phyloP scores from a whole-genome alignment of 1,139 yeast genomes.

The Taphrina pruni region DNA sequence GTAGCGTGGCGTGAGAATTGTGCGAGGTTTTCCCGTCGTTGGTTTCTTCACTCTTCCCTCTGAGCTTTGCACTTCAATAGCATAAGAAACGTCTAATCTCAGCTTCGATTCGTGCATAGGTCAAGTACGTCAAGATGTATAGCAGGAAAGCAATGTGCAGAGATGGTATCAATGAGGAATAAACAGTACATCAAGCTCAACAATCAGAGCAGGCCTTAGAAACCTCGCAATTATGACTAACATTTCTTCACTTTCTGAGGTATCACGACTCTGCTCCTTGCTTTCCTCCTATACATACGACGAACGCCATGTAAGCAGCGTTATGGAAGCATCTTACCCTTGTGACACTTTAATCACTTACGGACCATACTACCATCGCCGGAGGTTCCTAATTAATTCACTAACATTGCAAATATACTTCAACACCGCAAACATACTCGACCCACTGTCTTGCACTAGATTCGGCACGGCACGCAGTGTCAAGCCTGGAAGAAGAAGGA shows the following conservation, averaged over 20 bases:
- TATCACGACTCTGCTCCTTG: conserved; percentile 5
- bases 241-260: conserved; percentile 37
- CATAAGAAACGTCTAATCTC: neutral
- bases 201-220: conserved; percentile 37
- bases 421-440: no score
- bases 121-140: neutral
- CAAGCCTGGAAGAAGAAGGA: conserved; percentile 6
- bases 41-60: no score
- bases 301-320: neutral
- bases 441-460: no score
- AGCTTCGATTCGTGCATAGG: neutral
- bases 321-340: neutral
- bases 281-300: conserved; percentile 6
- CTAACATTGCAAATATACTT: no score
- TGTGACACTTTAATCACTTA: neutral
- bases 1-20: conserved; percentile 15
- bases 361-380: no score
- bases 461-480: no score
- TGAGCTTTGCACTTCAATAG: no score
- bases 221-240: conserved; percentile 31
- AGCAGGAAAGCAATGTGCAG: conserved; percentile 12
- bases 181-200: conserved; percentile 37
- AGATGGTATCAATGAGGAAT: conserved; percentile 29
- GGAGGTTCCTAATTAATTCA: no score
- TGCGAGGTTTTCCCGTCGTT: neutral